Conservation (phyloP, 2,329 filamentous ascomycete species). For the Allantophomopsis lycopodina region DNA sequence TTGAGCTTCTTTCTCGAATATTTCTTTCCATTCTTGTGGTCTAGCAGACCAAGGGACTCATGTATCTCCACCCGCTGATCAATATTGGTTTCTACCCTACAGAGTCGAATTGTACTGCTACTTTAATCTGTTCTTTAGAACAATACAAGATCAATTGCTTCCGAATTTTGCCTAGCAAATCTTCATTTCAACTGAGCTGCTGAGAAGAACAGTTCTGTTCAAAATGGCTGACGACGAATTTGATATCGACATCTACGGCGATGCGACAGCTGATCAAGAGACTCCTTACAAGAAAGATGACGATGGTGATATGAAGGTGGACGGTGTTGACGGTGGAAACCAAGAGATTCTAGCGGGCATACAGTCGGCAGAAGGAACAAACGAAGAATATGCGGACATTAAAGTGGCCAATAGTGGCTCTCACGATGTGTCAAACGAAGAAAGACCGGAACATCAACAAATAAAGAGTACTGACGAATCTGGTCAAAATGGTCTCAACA, state of each 20-base stretch:
- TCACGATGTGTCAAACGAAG: conserved; percentile 8
- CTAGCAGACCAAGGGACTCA: background rate
- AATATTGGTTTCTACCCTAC: conserved; percentile 11
- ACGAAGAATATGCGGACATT: conserved; percentile 23
- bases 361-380: conserved; percentile 22
- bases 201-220: too few species aligned
- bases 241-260: conserved; percentile 61
- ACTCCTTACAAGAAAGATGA: conserved; percentile 20
- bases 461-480: conserved; percentile 26
- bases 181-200: too few species aligned
- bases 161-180: conserved; percentile 2
- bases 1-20: too few species aligned
- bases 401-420: conserved; percentile 23
- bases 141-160: conserved; percentile 11
- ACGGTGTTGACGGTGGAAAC: conserved; percentile 14
- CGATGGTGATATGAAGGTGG: conserved; percentile 21
- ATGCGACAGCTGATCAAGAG: conserved; percentile 33
- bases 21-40: too few species aligned
- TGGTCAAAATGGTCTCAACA: conserved; percentile 18
- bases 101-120: conserved; percentile 14
- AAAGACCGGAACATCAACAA: conserved; percentile 20
- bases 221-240: conserved; percentile 54
- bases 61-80: conserved; percentile 19
- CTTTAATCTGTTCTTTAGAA: conserved; percentile 6
- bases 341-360: conserved; percentile 13